Evolutionary conservation across 1,284 basidiomycete species (phyloP), one percentile per base, ranked within the genome.

Genomic region (Thecaphora thlaspeos): DNA sequence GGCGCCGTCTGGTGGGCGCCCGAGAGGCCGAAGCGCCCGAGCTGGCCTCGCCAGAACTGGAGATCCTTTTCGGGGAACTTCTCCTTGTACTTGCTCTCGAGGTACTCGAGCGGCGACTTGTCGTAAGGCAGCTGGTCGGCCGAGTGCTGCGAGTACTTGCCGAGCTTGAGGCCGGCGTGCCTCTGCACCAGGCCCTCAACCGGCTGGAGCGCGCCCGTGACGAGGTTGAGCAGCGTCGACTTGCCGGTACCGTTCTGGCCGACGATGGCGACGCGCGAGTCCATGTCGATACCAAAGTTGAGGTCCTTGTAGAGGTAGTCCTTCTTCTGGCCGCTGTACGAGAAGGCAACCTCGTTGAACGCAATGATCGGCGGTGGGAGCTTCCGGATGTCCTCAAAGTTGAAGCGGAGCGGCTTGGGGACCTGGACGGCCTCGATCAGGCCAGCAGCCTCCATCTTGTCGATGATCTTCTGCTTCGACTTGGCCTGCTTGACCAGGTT

Each of bases 371-470:
- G 94, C 46, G 94, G 94, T 1, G 94, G 94, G 17, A 98, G 85
- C 80, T 89, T 92, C 72, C 85, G 83, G 59, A 97, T 86, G 75
- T 95, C 91, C 80, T 97, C 93, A 78, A 97, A 97, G 84, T 95
- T 88, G 86, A 97, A 98, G 48, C 86, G 84, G 48, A 97, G 82
- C 38, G 85, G 84, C 73, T 84, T 86, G 45, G 85, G 83, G 8
- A 79, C 76, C 76, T 90, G 88, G 52, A 96, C 82, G 80, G 91
- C 91, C 81, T 97, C 91, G 74, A 97, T 84, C 40, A 97, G 83
- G 71, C 94, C 94, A 14, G 93, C 94, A n/a, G 94, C 94, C 83
- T 97, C 94, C 94, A 98, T 97, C 86, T 98, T 98, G 84, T 98
- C 94, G 80, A 98, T 95, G 48, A 80, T 80, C 81, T 98, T 97